Evolutionary conservation across 2,329 filamentous ascomycete genomes (phyloP).

Genomic region (Hymenoscyphus scutula): DNA sequence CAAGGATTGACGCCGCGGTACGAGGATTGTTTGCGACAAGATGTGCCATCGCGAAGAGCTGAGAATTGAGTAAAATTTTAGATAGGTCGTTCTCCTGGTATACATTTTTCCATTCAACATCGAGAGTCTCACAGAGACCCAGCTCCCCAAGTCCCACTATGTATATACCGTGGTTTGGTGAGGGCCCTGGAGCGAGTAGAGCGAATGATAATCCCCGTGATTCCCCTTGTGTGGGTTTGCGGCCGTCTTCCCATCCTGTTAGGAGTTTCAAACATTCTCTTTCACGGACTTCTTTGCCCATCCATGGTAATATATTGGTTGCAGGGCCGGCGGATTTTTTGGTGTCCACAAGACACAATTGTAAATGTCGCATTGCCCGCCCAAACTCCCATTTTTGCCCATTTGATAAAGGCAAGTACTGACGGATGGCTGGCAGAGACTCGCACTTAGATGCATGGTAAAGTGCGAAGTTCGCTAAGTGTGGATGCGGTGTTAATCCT

Average conservation of each 20-base stretch:
- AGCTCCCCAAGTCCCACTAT: constrained; percentile 23
- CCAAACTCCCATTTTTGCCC: background rate
- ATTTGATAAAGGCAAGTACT: constrained; percentile 15
- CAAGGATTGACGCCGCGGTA: background rate
- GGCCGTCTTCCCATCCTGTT: constrained; percentile 17
- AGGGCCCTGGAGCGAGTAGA: background rate
- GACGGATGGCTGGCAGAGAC: constrained; percentile 4
- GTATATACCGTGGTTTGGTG: constrained; percentile 12
- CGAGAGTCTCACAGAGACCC: constrained; percentile 15
- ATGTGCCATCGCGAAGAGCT: background rate
- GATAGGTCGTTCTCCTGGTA: background rate
- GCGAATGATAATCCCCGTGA: constrained; percentile 5
- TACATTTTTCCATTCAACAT: constrained; percentile 16
- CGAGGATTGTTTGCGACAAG: background rate
- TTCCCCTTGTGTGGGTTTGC: background rate
- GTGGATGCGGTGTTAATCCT: background rate
- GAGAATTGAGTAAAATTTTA: background rate
- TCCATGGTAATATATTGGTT: constrained; percentile 2
- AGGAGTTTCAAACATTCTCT: constrained; percentile 18
- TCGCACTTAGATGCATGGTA: background rate
- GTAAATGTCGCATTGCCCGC: background rate
- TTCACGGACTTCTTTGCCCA: background rate
- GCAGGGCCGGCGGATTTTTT: background rate
- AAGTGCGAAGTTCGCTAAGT: background rate
- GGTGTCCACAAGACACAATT: background rate